These are phyloP conservation scores for Eugenia klotzschiana DNA, from an alignment of 441 rosid species.

Conservation along the genomic window DNA sequence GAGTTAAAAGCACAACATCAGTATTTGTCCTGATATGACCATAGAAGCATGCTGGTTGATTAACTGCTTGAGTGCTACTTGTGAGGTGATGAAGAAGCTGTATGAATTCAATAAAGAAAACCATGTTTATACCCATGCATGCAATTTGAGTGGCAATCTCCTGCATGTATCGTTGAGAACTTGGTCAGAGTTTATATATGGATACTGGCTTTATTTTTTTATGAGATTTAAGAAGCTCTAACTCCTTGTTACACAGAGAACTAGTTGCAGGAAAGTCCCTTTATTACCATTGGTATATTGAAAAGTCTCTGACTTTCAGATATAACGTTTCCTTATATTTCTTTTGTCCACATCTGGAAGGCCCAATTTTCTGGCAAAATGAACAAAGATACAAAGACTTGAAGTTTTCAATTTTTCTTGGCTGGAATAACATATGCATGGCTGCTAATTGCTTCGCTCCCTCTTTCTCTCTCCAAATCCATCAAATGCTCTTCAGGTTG, in stretches of 20 bases:
- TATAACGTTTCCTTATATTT: neutral
- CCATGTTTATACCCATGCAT: neutral
- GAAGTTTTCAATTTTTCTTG: neutral
- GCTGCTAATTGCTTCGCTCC: neutral
- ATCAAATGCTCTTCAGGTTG: conserved; percentile 37
- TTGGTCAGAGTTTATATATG: neutral
- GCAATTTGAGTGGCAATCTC: neutral
- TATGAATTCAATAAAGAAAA: neutral
- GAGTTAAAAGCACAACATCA: neutral
- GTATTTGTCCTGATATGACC: neutral
- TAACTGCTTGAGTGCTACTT: neutral
- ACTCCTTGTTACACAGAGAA: neutral
- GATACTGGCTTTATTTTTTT: neutral
- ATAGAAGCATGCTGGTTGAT: neutral
- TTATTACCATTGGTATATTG: neutral
- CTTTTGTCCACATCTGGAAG: neutral
- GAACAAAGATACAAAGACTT: neutral
- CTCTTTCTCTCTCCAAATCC: neutral
- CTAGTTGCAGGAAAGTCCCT: neutral
- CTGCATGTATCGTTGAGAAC: neutral
- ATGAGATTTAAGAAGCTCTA: neutral
- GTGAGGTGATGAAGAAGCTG: neutral
- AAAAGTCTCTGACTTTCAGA: neutral
- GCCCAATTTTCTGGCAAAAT: neutral
- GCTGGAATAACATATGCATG: neutral